phyloP scores from a whole-genome alignment of 352 stramenopile species.

The Saprolegnia parasitica region DNA sequence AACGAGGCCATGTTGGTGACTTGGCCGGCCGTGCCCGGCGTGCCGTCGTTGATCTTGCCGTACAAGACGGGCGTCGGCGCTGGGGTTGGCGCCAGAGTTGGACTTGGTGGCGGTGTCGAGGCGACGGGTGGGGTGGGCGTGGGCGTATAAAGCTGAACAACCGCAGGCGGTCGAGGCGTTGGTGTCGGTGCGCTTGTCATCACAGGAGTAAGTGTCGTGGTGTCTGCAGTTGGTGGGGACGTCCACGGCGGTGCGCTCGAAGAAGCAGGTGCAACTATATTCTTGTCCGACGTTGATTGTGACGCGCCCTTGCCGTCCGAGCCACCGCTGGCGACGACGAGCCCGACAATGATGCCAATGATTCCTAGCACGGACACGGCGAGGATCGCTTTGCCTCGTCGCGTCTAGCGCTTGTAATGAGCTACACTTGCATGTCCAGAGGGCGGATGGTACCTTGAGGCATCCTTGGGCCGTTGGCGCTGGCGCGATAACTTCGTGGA shows the following conservation, averaged over 20 bases:
- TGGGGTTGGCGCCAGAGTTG: neutral
- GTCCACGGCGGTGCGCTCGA: too few species aligned
- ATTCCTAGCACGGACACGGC: neutral
- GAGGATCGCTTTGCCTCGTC: neutral
- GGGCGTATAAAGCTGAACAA: too few species aligned
- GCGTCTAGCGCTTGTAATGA: neutral
- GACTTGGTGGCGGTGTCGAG: neutral
- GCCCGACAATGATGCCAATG: neutral
- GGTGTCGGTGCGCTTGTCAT: too few species aligned
- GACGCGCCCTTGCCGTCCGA: neutral
- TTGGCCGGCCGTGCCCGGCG: neutral
- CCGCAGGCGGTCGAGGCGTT: too few species aligned
- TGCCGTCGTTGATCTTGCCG: constrained; percentile 10
- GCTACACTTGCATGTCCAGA: neutral
- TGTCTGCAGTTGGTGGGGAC: too few species aligned
- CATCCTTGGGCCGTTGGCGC: neutral
- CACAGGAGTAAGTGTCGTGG: too few species aligned
- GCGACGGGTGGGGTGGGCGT: too few species aligned
- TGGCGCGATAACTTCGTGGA: neutral
- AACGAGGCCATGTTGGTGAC: constrained; percentile 4
- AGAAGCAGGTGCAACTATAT: too few species aligned
- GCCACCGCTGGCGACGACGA: neutral
- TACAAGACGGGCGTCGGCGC: neutral
- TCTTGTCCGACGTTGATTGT: too few species aligned
- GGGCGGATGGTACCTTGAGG: neutral